These are phyloP conservation scores for Trichopus zeylanicus DNA, from an alignment of 116 monocot genomes.

Conservation along the genomic window DNA sequence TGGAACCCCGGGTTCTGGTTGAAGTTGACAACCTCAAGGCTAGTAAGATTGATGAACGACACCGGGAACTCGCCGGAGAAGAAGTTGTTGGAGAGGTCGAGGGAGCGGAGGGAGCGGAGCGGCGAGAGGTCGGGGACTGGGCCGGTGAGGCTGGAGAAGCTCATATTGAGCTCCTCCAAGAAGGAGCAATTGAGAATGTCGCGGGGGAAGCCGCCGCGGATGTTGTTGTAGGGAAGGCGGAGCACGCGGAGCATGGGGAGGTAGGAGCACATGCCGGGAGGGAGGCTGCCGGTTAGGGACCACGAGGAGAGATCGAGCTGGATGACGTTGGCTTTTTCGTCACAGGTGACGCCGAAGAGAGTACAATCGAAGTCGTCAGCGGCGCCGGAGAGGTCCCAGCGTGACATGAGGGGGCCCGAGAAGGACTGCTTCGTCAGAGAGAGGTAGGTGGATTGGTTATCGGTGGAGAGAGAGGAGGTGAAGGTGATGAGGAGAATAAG, in stretches of 20 bases:
- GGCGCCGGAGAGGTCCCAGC: conserved; percentile 33
- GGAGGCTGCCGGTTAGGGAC: conserved; percentile 47
- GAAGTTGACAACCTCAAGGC: conserved; percentile 56
- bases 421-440: conserved; percentile 59
- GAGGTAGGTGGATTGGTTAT: conserved; percentile 45
- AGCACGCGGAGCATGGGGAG: conserved; percentile 57
- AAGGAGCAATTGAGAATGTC: conserved; percentile 58
- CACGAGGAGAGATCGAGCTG: conserved; percentile 59
- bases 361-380: conserved; percentile 26
- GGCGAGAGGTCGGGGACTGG: conserved; percentile 59
- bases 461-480: conserved; percentile 7
- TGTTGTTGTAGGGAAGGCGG: conserved; percentile 38
- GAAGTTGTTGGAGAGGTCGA: conserved; percentile 70
- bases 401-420: conserved; percentile 29
- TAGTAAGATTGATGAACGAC: conserved; percentile 61
- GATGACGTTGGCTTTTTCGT: conserved; percentile 20
- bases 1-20: conserved; percentile 77
- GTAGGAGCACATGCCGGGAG: conserved; percentile 48
- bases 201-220: conserved; percentile 45
- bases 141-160: conserved; percentile 44
- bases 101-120: conserved; percentile 35
- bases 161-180: conserved; percentile 61
- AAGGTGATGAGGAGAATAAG: conserved; percentile 6
- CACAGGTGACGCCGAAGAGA: conserved; percentile 59
- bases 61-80: conserved; percentile 71